Percentiles rank a stretch among this genome's conserved stretches.
phyloP scores from a whole-genome alignment of 805 yeast species.

The Pichia deserticola region DNA sequence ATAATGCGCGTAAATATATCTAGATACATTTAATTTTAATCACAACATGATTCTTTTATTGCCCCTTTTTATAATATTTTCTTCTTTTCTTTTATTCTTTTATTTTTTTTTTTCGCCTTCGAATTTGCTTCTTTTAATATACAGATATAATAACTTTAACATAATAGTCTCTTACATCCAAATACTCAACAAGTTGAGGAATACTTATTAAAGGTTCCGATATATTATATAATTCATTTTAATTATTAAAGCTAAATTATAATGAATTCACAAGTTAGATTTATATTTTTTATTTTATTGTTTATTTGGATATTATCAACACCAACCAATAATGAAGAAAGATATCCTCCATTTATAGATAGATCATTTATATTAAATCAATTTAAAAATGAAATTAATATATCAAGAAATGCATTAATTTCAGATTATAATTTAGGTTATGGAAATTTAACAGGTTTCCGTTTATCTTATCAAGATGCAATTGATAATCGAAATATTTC shows the following conservation, averaged over 20 bases:
- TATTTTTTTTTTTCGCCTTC: too few relatives aligned
- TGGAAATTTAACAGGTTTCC: slow-evolving; percentile 69
- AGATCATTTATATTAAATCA: slow-evolving; percentile 25
- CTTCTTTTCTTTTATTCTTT: too few relatives aligned
- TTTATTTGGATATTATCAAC: slow-evolving; percentile 37
- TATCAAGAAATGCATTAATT: slow-evolving; percentile 28
- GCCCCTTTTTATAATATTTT: too few relatives aligned
- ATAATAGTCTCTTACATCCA: too few relatives aligned
- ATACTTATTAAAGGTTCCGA: too few relatives aligned
- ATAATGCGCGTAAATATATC: too few relatives aligned
- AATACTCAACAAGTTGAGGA: too few relatives aligned
- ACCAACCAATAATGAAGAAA: slow-evolving; percentile 27
- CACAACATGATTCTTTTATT: too few relatives aligned
- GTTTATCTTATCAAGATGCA: slow-evolving; percentile 55
- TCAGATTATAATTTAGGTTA: slow-evolving; percentile 46
- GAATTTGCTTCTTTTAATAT: too few relatives aligned
- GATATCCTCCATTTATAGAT: slow-evolving; percentile 19
- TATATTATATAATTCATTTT: too few relatives aligned
- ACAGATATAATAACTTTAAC: too few relatives aligned
- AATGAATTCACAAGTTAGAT: slow-evolving; percentile 22
- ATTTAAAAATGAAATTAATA: slow-evolving; percentile 29
- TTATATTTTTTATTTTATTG: slow-evolving; percentile 31
- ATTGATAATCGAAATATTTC: slow-evolving; percentile 36
- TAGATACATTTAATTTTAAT: too few relatives aligned
- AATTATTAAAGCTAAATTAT: not conserved